A percentile compares a stretch with the other conserved stretches of the same genome.
Conservation (phyloP, 176 grass and related monocot species). For the Otatea glauca region DNA sequence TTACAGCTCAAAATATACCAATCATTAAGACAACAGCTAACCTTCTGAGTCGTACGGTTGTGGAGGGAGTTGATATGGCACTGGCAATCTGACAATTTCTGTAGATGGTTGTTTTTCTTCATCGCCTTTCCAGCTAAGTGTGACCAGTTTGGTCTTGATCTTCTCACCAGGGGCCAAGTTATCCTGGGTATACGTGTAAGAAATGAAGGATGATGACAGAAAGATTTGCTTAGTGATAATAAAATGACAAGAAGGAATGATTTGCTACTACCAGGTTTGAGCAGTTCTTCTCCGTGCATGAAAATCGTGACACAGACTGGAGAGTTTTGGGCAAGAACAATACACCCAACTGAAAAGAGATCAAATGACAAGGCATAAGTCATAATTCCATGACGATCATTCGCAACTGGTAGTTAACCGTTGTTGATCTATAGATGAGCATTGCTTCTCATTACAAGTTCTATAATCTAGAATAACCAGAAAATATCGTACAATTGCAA, state of each 20-base stretch:
- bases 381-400: neutral
- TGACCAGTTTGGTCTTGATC: conserved; percentile 68
- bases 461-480: conserved; percentile 7
- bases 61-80: conserved; percentile 90
- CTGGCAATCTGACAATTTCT: conserved; percentile 65
- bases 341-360: conserved; percentile 70
- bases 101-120: conserved; percentile 35
- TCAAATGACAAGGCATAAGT: conserved; percentile 6
- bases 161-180: conserved; percentile 13
- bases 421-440: neutral
- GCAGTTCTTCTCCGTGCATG: conserved; percentile 56
- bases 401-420: neutral
- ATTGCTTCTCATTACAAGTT: neutral
- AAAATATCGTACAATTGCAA: conserved; percentile 16
- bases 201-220: neutral
- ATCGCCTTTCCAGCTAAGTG: conserved; percentile 63
- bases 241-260: neutral
- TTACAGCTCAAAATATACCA: neutral
- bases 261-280: conserved; percentile 39
- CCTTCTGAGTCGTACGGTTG: conserved; percentile 67
- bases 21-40: conserved; percentile 9
- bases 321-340: conserved; percentile 74
- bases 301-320: conserved; percentile 49
- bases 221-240: neutral
- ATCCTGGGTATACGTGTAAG: conserved; percentile 36